Evolutionary conservation across 345 rosid genomes (phyloP).

Genomic region (Camelina neglecta): DNA sequence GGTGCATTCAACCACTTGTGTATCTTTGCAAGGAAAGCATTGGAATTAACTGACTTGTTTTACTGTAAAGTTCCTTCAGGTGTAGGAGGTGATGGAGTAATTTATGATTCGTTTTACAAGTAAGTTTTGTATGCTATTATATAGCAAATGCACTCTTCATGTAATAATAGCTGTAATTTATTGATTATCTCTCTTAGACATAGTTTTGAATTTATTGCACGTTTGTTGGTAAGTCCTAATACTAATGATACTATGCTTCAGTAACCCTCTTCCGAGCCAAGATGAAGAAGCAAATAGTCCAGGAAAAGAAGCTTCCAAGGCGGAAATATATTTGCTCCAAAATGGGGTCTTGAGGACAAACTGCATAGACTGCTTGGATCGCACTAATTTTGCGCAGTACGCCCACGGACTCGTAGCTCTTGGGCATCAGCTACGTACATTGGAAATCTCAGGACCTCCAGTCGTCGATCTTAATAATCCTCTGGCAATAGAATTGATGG

Average conservation of each 20-base stretch:
- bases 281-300: conserved; percentile 42
- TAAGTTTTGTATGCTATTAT: conserved; percentile 51
- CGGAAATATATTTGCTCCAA: conserved; percentile 54
- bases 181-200: background rate
- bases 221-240: conserved; percentile 24
- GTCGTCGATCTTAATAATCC: conserved; percentile 65
- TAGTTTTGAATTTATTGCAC: conserved; percentile 3
- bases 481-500: conserved; percentile 70
- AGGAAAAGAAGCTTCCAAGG: conserved; percentile 34
- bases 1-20: conserved; percentile 62
- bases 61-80: conserved; percentile 58
- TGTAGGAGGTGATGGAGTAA: conserved; percentile 49
- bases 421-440: conserved; percentile 64
- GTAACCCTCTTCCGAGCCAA: conserved; percentile 46
- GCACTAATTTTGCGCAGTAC: conserved; percentile 94
- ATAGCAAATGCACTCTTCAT: background rate
- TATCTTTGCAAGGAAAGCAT: conserved; percentile 42
- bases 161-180: conserved; percentile 1
- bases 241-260: conserved; percentile 46
- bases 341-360: conserved; percentile 89
- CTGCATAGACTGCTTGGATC: conserved; percentile 94
- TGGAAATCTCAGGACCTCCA: conserved; percentile 61
- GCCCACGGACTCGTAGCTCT: conserved; percentile 83
- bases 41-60: conserved; percentile 70
- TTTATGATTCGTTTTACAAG: conserved; percentile 49